Evolutionary conservation across 2,329 filamentous ascomycete species (phyloP).

Genomic region (Colletotrichum horii): DNA sequence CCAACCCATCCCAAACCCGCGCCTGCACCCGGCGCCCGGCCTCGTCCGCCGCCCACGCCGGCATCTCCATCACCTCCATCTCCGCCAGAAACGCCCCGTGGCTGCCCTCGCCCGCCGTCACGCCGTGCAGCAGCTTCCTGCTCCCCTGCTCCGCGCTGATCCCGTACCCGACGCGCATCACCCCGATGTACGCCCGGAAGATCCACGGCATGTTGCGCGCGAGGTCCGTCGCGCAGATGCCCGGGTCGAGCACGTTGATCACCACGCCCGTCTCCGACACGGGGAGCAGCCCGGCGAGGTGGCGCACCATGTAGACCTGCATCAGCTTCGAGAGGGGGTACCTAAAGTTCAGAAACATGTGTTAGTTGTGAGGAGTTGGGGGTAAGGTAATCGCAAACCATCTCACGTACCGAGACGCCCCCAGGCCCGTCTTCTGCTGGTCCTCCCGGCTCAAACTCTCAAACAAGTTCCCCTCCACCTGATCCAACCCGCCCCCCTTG

Average conservation of each 20-base stretch:
- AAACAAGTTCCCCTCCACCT: not conserved
- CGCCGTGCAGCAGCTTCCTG: not conserved
- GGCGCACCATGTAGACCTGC: conserved; percentile 25
- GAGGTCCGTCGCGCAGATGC: conserved; percentile 31
- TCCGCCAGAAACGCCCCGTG: not conserved
- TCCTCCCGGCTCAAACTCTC: not conserved
- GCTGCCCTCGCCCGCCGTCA: not conserved
- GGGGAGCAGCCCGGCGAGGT: conserved; percentile 29
- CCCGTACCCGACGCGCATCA: not conserved
- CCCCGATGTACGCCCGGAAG: not conserved
- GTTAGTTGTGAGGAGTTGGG: too few relatives aligned
- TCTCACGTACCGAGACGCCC: not conserved
- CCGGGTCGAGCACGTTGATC: conserved; percentile 34
- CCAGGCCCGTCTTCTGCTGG: not conserved
- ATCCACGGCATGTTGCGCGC: not conserved
- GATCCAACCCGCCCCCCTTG: not conserved
- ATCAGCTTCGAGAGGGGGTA: conserved; percentile 29
- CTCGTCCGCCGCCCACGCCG: not conserved
- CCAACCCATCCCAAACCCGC: not conserved
- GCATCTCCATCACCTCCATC: not conserved
- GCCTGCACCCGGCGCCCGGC: not conserved
- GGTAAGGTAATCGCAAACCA: not conserved
- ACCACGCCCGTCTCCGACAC: conserved; percentile 30
- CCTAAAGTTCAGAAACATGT: not conserved
- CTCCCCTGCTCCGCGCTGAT: not conserved